Conservation (phyloP, 306 rosid species). For the Lagenaria siceraria region DNA sequence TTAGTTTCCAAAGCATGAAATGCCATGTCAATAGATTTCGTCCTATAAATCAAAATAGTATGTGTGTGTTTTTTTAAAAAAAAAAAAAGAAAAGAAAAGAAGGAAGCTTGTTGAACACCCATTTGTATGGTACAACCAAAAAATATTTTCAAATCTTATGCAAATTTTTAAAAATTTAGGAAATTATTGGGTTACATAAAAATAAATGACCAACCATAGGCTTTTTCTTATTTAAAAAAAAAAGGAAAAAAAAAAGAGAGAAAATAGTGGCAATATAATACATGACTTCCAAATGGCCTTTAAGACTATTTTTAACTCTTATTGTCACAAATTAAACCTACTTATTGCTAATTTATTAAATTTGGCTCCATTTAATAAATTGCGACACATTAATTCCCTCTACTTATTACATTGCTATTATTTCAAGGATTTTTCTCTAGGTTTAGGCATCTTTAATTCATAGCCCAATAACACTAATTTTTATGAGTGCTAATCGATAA, state of each 20-base stretch:
- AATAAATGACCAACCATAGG: no score
- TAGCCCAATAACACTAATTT: neutral
- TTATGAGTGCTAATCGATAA: neutral
- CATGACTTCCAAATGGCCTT: neutral
- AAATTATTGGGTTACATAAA: neutral
- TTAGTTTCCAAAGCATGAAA: neutral
- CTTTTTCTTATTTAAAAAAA: no score
- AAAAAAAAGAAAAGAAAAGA: no score
- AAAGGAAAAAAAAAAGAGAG: no score
- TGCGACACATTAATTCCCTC: neutral
- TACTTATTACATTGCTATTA: neutral
- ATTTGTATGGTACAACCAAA: neutral
- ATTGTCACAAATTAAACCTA: neutral
- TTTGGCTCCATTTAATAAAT: neutral
- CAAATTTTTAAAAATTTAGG: neutral
- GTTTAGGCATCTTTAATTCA: neutral
- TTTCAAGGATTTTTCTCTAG: neutral
- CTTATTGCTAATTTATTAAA: neutral
- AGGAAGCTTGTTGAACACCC: neutral
- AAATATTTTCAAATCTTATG: neutral
- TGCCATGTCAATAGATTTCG: neutral
- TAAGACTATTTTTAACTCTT: neutral
- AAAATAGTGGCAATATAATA: no score
- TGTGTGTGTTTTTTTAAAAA: neutral
- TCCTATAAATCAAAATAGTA: neutral